Evolutionary conservation across 2,329 filamentous ascomycete genomes (phyloP), one percentile per base, ranked within the genome.

Genomic region (Colletotrichum shisoi): DNA sequence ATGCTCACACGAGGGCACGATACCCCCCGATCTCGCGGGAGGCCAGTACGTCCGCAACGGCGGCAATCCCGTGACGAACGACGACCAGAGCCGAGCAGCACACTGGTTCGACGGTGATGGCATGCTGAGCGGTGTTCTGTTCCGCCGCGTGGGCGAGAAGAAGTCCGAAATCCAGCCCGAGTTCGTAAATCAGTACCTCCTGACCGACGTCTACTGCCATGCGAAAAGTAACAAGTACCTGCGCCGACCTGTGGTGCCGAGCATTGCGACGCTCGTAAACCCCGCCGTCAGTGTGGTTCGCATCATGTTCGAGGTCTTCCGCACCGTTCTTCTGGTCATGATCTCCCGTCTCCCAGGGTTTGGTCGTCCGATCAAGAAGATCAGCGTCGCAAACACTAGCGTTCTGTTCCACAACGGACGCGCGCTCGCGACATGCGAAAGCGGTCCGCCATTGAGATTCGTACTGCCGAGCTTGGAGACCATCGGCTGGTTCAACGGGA

Each of bases 51-150:
- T 92, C 34, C 85, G 89, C 17, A 92, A 92, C 73, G 89, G 90
- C 46, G 87, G 86, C 34, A 92, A 91, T 71, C 89, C 89, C 6
- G 79, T 89, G 8, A 83, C 83, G 34, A 88, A 91, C 65, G 79
- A 85, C 24, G 85, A 89, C 61, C 74, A 86, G 3, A 83, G 83
- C 45, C 82, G 87, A 69, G 87, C 90, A 73, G 84, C 87, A 9
- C 89, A 92, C 73, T 91, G 89, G 89, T 92, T 92, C 69, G 90
- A 92, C 71, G 89, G 90, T 39, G 89, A 92, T 73, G 90, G 89
- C 4, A 92, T 92, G 89, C 83, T 92, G 12, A 85, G 85, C 37
- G 89, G 89, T 1, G 88, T 92, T 0, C 80, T 81, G 19, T 92
- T 90, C 73, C 79, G 79, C 34, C 80, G 79, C 8, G 59, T 34